Percentiles rank a stretch among this genome's conserved stretches.
These are phyloP conservation scores for Cercospora brassicicola DNA, from an alignment of 2,329 filamentous ascomycete genomes.

Conservation along the genomic window DNA sequence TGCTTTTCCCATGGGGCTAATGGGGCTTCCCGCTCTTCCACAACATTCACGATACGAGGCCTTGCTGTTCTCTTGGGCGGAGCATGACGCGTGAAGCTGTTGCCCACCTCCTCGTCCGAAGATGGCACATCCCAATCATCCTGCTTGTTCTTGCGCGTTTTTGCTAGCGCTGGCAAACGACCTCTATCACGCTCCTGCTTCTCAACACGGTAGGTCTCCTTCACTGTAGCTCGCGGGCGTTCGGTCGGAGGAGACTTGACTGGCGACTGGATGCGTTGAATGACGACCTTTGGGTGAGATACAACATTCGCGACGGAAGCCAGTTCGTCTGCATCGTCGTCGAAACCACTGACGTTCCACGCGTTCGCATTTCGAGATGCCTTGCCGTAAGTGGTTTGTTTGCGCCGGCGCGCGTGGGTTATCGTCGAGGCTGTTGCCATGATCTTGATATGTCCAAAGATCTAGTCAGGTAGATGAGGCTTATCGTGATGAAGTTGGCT, in stretches of 20 bases:
- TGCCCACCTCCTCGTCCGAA: conserved; percentile 36
- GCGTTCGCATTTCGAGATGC: conserved; percentile 23
- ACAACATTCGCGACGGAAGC: neutral
- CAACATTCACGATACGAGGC: conserved; percentile 19
- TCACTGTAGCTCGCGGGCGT: conserved; percentile 9
- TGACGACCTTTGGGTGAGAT: conserved; percentile 1
- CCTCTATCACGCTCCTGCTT: conserved; percentile 17
- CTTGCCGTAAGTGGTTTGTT: conserved; percentile 31
- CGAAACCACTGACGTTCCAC: conserved; percentile 22
- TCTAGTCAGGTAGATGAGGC: neutral
- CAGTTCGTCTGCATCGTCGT: conserved; percentile 27
- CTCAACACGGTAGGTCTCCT: conserved; percentile 19
- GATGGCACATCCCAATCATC: conserved; percentile 48
- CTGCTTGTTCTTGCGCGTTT: conserved; percentile 20
- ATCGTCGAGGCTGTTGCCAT: conserved; percentile 23
- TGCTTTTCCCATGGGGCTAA: conserved; percentile 35
- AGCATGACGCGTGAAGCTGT: conserved; percentile 22
- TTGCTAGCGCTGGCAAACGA: conserved; percentile 14
- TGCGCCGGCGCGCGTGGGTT: conserved; percentile 25
- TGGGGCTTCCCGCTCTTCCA: conserved; percentile 13
- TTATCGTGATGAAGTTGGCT: neutral
- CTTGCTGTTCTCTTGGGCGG: conserved; percentile 20
- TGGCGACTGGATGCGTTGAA: conserved; percentile 3
- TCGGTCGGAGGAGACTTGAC: neutral
- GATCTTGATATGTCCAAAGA: neutral